Conservation (phyloP, 306 rosid genomes). For the Glycine soja region DNA sequence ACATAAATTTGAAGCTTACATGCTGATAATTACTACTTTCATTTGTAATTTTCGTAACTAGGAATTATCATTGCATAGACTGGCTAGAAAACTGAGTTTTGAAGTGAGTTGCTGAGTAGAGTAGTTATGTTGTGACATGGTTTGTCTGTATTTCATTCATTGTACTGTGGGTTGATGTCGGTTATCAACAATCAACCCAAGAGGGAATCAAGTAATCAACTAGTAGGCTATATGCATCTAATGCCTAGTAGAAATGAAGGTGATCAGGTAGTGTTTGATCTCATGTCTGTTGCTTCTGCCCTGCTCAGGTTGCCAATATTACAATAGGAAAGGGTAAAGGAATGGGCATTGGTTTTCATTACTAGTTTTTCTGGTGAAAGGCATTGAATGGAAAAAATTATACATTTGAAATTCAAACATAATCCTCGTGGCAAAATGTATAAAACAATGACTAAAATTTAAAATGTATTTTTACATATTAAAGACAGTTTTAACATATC, state of each 20-base stretch:
- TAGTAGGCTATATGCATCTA: background rate
- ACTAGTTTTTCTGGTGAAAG: slow-evolving; percentile 18
- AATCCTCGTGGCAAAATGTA: slow-evolving; percentile 21
- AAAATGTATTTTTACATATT: background rate
- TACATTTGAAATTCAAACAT: slow-evolving; percentile 2
- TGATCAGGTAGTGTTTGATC: background rate
- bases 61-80: slow-evolving; percentile 49
- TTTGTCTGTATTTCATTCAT: slow-evolving; percentile 43
- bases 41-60: slow-evolving; percentile 33
- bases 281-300: background rate
- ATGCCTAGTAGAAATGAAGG: slow-evolving; percentile 14
- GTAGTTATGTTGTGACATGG: slow-evolving; percentile 30
- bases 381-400: slow-evolving; percentile 8
- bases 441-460: background rate
- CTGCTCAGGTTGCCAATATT: slow-evolving; percentile 28
- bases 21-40: slow-evolving; percentile 13
- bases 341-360: slow-evolving; percentile 13
- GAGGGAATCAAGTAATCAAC: slow-evolving; percentile 23
- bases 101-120: slow-evolving; percentile 28
- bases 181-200: slow-evolving; percentile 19
- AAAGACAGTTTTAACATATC: background rate
- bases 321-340: background rate
- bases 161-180: slow-evolving; percentile 35
- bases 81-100: slow-evolving; percentile 43
- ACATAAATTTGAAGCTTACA: slow-evolving; percentile 15